Evolutionary conservation across 495 filamentous ascomycete genomes (phyloP).

Genomic region (Hypomontagnella monticulosa): DNA sequence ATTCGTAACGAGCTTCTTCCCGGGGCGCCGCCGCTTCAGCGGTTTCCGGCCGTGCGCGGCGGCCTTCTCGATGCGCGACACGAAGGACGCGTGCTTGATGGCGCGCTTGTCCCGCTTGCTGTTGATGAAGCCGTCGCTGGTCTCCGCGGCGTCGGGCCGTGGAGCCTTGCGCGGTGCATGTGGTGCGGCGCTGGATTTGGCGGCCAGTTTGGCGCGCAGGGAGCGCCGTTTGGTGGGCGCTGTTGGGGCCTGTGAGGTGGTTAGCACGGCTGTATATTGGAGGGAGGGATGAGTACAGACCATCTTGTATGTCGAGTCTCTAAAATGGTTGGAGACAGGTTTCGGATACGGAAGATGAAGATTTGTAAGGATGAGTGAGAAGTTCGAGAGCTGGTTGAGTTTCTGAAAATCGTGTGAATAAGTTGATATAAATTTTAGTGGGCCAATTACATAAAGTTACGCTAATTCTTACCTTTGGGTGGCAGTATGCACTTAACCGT

Average conservation of each 20-base stretch:
- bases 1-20: constrained; percentile 79
- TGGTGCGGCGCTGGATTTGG: constrained; percentile 34
- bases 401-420: constrained; percentile 17
- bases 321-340: neutral
- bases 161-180: constrained; percentile 54
- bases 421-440: constrained; percentile 23
- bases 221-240: constrained; percentile 56
- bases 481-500: too few relatives aligned
- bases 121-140: constrained; percentile 61
- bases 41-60: constrained; percentile 49
- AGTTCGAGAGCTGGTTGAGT: constrained; percentile 19
- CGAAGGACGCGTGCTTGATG: constrained; percentile 78
- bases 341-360: neutral
- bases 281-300: neutral
- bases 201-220: constrained; percentile 54
- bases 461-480: neutral
- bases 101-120: constrained; percentile 80
- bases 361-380: neutral
- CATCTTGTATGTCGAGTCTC: neutral
- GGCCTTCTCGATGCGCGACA: constrained; percentile 77
- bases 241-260: constrained; percentile 50
- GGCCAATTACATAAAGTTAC: constrained; percentile 7
- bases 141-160: constrained; percentile 50
- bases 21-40: constrained; percentile 69
- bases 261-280: constrained; percentile 27